Base-by-base conservation (phyloP, 345 rosid genomes). In the Pseudoturritis turrita region DNA sequence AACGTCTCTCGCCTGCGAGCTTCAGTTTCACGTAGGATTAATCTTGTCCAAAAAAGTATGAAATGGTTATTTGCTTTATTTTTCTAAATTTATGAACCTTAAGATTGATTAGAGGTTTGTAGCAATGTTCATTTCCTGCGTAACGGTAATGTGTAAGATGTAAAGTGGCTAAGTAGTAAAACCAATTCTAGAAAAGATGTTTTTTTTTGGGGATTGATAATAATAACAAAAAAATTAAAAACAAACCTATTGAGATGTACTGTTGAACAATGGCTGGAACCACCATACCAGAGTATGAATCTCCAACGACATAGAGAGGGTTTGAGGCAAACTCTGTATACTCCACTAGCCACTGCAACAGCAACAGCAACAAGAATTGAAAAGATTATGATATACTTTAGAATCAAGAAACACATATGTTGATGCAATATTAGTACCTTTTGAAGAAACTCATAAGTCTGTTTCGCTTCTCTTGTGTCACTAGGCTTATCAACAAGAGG, bases 21-120 rank as follows among this genome's bases (percentile, higher is more conserved):
- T n/a, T n/a, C n/a, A n/a, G n/a, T n/a, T n/a, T n/a, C n/a, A n/a
- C n/a, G n/a, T n/a, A n/a, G n/a, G n/a, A n/a, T n/a, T n/a, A n/a
- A n/a, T n/a, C n/a, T n/a, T n/a, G n/a, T n/a, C n/a, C n/a, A n/a
- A n/a, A 13, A 18, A 63, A 6, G 46, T 44, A 63, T 7, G n/a
- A n/a, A n/a, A n/a, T n/a, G n/a, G n/a, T n/a, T n/a, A n/a, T n/a
- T n/a, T n/a, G n/a, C n/a, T n/a, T n/a, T n/a, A n/a, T n/a, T n/a
- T n/a, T n/a, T n/a, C n/a, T n/a, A n/a, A n/a, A 36, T 23, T 5
- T 22, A 55, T 28, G 35, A 39, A 86, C 95, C 95, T 87, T 83
- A 11, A 89, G 72, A 70, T 83, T 81, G 13, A 87, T 68, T 4
- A 35, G 14, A 18, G 87, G 88, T 47, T 51, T 23, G 36, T 44